phyloP scores from a whole-genome alignment of 192 early-diverging fungal species.

The Diversispora epigaea region DNA sequence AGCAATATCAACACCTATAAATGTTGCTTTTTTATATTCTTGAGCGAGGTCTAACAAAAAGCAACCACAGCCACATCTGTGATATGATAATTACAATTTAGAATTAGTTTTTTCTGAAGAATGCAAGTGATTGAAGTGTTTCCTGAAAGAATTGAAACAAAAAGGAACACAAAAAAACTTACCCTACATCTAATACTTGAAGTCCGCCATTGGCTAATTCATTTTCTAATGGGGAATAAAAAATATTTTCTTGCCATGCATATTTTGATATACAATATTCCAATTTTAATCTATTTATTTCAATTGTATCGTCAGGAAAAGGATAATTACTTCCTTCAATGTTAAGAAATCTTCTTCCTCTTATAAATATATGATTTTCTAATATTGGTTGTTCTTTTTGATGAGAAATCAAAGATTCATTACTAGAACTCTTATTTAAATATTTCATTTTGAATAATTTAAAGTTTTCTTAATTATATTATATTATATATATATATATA shows the following conservation, averaged over 20 bases:
- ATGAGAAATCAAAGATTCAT: no score
- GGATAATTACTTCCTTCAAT: not conserved
- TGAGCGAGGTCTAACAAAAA: not conserved
- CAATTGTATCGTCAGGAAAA: not conserved
- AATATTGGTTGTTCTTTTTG: no score
- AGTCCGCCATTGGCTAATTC: not conserved
- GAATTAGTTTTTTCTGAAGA: not conserved
- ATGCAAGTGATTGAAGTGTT: not conserved
- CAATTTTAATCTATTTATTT: not conserved
- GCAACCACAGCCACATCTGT: not conserved
- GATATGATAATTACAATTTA: not conserved
- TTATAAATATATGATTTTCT: no score
- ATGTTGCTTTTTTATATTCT: slow-evolving; percentile 20
- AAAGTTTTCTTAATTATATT: no score
- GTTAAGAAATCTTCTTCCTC: not conserved
- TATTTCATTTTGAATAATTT: no score
- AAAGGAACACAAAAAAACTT: not conserved
- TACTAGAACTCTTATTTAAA: no score
- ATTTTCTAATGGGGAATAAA: not conserved
- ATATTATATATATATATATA: no score
- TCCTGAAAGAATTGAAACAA: not conserved
- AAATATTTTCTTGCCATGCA: not conserved
- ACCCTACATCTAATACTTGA: slow-evolving; percentile 9
- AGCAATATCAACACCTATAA: slow-evolving; percentile 13
- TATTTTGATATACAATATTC: not conserved